Base-by-base conservation (phyloP, 805 yeast species). In the Kregervanrija pseudodelftensis region DNA sequence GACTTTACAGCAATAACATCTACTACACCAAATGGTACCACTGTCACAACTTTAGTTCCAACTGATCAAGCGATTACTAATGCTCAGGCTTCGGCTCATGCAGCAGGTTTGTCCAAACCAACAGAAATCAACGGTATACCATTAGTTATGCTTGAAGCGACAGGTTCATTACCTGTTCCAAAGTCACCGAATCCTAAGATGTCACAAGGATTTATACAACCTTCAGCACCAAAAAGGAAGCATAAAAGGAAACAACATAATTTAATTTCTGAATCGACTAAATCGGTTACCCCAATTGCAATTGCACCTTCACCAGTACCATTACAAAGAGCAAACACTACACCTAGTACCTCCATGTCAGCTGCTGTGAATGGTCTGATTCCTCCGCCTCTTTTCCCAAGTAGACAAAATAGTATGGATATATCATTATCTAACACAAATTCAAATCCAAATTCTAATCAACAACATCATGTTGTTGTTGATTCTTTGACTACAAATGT, bases 11-110 rank as follows among this genome's bases (percentile, higher is more conserved):
- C 96, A 0, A 79, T 85, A 30, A 82, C 89, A 1, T 80, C 87
- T 2, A 89, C 95, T 0, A 84, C 95, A 0, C 95, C 96, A 1
- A 86, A 86, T 53, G 97, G 97, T 44, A 89, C 96, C 0, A 86
- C 96, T 0, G 74, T 88, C 16, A 89, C 96, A 1, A 88, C 90
- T 0, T 72, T 89, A 51, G 90, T 87, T 1, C 96, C 96, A 2
- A 87, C 95, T 0, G 84, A 83, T 57, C 78, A 77, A 48, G 93
- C 95, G 0, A 71, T 85, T 66, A 66, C 66, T 30, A 76, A 74
- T 45, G 86, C 86, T 1, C 71, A 77, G 16, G 76, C 75, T 37
- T 69, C 70, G 45, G 79, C 80, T 1, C 68, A 71, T 11, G 83
- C 80, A 16, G 78, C 77, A 10, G 82, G 80, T 11, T 53, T 72